phyloP scores from a whole-genome alignment of 2,329 filamentous ascomycete species.

The Penicillium sp. region DNA sequence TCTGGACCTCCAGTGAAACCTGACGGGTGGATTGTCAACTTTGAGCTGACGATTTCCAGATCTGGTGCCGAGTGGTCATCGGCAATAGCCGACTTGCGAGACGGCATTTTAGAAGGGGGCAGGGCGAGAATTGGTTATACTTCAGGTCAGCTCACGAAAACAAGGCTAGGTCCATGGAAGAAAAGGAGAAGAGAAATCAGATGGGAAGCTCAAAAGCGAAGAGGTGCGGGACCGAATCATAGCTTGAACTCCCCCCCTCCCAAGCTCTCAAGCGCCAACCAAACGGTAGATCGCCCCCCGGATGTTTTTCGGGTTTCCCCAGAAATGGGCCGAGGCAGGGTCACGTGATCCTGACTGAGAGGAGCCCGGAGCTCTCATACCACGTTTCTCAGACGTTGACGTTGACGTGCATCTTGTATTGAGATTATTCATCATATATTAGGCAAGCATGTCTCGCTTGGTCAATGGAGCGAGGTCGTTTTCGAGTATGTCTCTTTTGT shows the following conservation, averaged over 20 bases:
- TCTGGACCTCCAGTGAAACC: constrained; percentile 53
- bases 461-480: constrained; percentile 27
- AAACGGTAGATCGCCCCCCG: constrained; percentile 25
- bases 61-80: constrained; percentile 62
- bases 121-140: background rate
- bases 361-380: constrained; percentile 8
- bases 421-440: background rate
- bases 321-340: constrained; percentile 28
- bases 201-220: background rate
- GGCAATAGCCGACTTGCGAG: constrained; percentile 30
- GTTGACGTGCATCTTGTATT: background rate
- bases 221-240: constrained; percentile 12
- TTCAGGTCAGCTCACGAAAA: constrained; percentile 1
- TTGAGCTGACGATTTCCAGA: constrained; percentile 71
- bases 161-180: background rate
- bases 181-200: background rate
- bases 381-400: background rate
- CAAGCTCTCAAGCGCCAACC: constrained; percentile 24
- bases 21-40: constrained; percentile 72
- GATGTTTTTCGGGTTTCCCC: constrained; percentile 25
- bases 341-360: constrained; percentile 20
- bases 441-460: constrained; percentile 33
- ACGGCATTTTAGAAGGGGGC: constrained; percentile 28
- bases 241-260: constrained; percentile 12
- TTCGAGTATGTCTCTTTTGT: constrained; percentile 26